Evolutionary conservation across 306 rosid species (phyloP).

Genomic region (Fragaria vesca): DNA sequence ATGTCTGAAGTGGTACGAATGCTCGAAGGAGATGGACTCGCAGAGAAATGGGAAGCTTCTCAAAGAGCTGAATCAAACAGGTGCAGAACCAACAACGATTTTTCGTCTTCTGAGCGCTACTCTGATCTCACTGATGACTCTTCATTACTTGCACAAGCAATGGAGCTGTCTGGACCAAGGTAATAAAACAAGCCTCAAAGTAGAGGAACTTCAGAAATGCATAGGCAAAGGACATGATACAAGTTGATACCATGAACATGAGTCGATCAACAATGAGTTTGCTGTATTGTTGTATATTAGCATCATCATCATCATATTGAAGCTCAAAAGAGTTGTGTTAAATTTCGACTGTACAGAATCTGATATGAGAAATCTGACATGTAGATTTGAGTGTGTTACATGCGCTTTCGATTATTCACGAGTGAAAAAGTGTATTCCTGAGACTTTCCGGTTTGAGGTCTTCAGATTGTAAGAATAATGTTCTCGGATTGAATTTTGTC

Average conservation of each 20-base stretch:
- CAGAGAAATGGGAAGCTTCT: constrained; percentile 96
- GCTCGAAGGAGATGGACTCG: constrained; percentile 99
- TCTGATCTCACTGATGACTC: constrained; percentile 97
- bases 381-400: constrained; percentile 27
- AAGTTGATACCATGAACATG: constrained; percentile 16
- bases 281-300: constrained; percentile 49
- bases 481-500: constrained; percentile 30
- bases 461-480: constrained; percentile 40
- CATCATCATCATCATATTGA: constrained; percentile 16
- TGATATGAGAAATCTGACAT: constrained; percentile 33
- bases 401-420: constrained; percentile 12
- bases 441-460: constrained; percentile 25
- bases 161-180: constrained; percentile 99
- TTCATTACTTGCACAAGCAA: constrained; percentile 90
- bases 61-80: constrained; percentile 79
- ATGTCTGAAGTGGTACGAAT: constrained; percentile 96
- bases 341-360: constrained; percentile 49
- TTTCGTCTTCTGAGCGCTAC: constrained; percentile 81
- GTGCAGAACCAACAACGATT: constrained; percentile 67
- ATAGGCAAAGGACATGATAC: neutral
- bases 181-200: constrained; percentile 27
- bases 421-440: constrained; percentile 21
- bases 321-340: constrained; percentile 29
- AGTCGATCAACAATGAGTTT: constrained; percentile 27
- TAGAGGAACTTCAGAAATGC: neutral